Evolutionary conservation across 2,329 filamentous ascomycete species (phyloP), one percentile per base, ranked within the genome.

Genomic region (Alternaria dauci): DNA sequence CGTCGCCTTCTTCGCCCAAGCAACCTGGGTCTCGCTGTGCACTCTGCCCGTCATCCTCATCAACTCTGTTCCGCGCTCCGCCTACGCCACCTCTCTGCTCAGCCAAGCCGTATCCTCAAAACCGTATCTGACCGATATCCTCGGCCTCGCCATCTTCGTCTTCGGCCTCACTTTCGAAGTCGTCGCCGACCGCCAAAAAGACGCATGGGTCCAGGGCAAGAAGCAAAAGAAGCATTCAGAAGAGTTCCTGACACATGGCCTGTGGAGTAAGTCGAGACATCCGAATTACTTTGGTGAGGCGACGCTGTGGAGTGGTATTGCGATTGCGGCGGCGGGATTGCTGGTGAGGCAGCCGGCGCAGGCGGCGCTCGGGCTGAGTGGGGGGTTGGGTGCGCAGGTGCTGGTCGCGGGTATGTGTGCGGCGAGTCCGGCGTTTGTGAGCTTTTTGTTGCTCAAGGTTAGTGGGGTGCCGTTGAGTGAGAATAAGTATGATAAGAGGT

Each of bases 281-380:
- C 89, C 89, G 0, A 90, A 91, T 71, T 91, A 91, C 79, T 90
- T 91, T 73, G 89, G 89, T n/a, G 89, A 91, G 75, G 84, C 82
- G 28, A 89, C 87, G 11, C 79, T 92, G 32, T 92, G 89, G 89
- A 87, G 85, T 0, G 89, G 89, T 1, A 85, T 91, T 59, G 88
- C 89, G 0, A 85, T 86, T 5, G 78, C 82, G 1, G 83, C 87
- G 0, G 86, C 84, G 0, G 87, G 88, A 1, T 79, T 87, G 1
- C 78, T 92, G 50, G 76, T 85, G 1, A 80, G 81, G 14, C 78
- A 76, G n/a, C 82, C 85, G 0, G 85, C 86, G 2, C 86, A 87
- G 73, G 70, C 80, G 2, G 87, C 85, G 0, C 82, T 91, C 70
- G 87, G 88, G 0, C 70, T 89, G 38, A 80, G 81, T 8, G 76